Base-by-base conservation (phyloP, 2,329 filamentous ascomycete genomes). In the Anthostomella pinea region DNA sequence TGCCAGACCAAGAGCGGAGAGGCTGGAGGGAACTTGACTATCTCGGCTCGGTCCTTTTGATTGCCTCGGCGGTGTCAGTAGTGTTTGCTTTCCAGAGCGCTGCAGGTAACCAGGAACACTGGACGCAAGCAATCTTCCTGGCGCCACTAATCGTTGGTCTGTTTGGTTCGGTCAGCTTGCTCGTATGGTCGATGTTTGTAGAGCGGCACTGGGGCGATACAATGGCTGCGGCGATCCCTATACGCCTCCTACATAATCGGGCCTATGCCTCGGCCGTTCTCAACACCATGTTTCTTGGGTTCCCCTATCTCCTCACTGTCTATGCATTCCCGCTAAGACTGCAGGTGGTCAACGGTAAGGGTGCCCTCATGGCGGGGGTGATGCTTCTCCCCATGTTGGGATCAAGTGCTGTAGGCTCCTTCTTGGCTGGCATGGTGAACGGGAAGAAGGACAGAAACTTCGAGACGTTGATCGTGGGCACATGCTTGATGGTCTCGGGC, bases 71-170 rank as follows among this genome's bases (percentile, higher is more conserved):
- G 0, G 69, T 76, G 1, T 64, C 80, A 3, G 63, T 79, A 4
- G 72, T 79, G 0, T 79, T 78, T 46, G 63, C 77, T 2, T 78
- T 81, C 38, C 75, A 81, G 47, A 70, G 70, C 43, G 67, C 67
- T 3, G 69, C 69, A 1, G 53, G 57, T 0, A 44, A 58, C 3
- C 39, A 43, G 1, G 43, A 60, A n/a, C 50, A 58, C 24, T 80
- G 75, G 74, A 41, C 42, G 5, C 48, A 54, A 6, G 57, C 61
- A 6, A 36, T 63, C 11, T 73, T 73, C 44, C 49, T 72, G 14
- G 66, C 56, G 2, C 67, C 69, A 2, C 48, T 74, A 3, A 35
- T 64, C 5, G 15, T 61, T 2, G 68, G 69, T 5, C 22, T 61
- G 14, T 6, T 53, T 11, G 63, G 58, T 24, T 65, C 65, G 53